phyloP scores from a whole-genome alignment of 768 basidiomycete genomes.

The Sporobolomyces roseus region DNA sequence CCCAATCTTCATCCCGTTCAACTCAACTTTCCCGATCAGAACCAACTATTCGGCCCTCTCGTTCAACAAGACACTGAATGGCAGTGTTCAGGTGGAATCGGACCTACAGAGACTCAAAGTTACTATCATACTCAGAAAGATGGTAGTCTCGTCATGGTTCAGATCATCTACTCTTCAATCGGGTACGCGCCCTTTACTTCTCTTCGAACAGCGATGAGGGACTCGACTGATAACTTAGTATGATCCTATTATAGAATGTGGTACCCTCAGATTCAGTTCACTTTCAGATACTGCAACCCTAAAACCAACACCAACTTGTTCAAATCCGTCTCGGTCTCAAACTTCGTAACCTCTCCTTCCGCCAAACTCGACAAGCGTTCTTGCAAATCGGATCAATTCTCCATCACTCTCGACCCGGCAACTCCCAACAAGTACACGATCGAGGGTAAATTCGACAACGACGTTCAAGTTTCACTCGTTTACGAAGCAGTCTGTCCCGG shows the following conservation, averaged over 20 bases:
- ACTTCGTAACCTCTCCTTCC: conserved; percentile 67
- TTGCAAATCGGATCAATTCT: conserved; percentile 77
- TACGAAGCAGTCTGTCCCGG: conserved; percentile 69
- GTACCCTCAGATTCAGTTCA: conserved; percentile 92
- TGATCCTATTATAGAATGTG: conserved; percentile 70
- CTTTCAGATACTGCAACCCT: conserved; percentile 80
- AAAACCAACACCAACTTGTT: conserved; percentile 68
- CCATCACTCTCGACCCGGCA: conserved; percentile 65
- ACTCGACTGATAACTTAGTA: no score
- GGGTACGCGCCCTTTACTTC: conserved; percentile 60
- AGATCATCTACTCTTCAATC: conserved; percentile 59
- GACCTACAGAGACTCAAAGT: conserved; percentile 75
- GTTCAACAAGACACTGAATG: conserved; percentile 72
- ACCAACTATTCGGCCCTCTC: conserved; percentile 70
- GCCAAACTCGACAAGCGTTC: conserved; percentile 74
- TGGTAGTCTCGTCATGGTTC: conserved; percentile 63
- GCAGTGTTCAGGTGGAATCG: conserved; percentile 74
- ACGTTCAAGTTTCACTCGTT: conserved; percentile 74
- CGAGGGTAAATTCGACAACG: conserved; percentile 69
- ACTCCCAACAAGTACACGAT: conserved; percentile 72
- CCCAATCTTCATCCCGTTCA: conserved; percentile 80
- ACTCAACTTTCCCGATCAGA: conserved; percentile 54
- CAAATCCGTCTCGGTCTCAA: conserved; percentile 80
- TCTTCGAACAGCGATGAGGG: background rate
- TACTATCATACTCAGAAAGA: conserved; percentile 79